Evolutionary conservation across 2,329 filamentous ascomycete species (phyloP).

Genomic region (Ilyonectria sp.): DNA sequence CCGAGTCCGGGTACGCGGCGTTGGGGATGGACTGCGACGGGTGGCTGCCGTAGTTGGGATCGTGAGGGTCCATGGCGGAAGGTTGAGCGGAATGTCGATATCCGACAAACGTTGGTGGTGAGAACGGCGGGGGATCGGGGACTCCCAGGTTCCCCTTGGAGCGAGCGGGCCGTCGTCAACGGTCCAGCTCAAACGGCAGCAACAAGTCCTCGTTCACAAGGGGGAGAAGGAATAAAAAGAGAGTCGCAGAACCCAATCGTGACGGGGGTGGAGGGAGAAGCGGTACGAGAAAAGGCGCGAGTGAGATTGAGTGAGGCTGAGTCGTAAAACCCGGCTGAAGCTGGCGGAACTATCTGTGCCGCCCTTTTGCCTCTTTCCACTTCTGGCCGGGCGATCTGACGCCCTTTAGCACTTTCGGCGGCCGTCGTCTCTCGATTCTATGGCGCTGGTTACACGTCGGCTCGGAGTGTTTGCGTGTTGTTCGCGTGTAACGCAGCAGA

Average conservation of each 20-base stretch:
- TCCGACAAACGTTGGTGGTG: not conserved
- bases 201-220: not conserved
- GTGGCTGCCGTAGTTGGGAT: slow-evolving; percentile 38
- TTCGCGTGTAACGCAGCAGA: too few relatives aligned
- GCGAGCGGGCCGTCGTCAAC: too few relatives aligned
- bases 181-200: too few relatives aligned
- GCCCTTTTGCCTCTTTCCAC: not conserved
- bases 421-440: too few relatives aligned
- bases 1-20: slow-evolving; percentile 51
- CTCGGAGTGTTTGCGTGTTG: too few relatives aligned
- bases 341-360: not conserved
- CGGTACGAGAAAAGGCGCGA: too few relatives aligned
- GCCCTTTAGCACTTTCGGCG: not conserved
- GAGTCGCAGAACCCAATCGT: not conserved
- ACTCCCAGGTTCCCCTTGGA: not conserved
- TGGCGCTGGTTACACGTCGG: too few relatives aligned
- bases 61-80: slow-evolving; percentile 40
- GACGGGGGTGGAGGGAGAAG: not conserved
- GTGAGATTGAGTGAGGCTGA: not conserved
- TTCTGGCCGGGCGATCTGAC: not conserved
- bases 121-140: not conserved
- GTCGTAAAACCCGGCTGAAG: not conserved
- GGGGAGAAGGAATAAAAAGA: not conserved
- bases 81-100: not conserved
- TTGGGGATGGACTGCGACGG: slow-evolving; percentile 51